These are phyloP conservation scores for Kwoniella sp. DNA, from an alignment of 768 basidiomycete genomes.

Conservation along the genomic window DNA sequence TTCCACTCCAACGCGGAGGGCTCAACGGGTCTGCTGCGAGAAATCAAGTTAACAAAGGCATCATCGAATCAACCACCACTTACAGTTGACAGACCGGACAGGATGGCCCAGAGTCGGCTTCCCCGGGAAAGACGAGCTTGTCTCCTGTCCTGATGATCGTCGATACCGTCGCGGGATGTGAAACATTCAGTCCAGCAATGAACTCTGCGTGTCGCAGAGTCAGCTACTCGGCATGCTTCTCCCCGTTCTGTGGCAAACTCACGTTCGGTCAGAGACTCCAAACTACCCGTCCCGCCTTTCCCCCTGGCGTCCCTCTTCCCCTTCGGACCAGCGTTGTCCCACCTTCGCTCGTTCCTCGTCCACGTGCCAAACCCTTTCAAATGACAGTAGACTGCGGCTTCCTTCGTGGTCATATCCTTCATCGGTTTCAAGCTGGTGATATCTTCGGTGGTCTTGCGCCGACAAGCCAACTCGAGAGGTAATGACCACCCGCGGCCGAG, in stretches of 20 bases:
- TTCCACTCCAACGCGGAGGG: slow-evolving; percentile 46
- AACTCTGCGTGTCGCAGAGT: slow-evolving; percentile 31
- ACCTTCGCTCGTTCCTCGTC: slow-evolving; percentile 37
- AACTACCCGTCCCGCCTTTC: slow-evolving; percentile 36
- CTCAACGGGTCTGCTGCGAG: slow-evolving; percentile 36
- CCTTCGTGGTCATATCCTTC: slow-evolving; percentile 42
- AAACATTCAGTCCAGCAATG: slow-evolving; percentile 39
- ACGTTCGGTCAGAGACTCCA: slow-evolving; percentile 48
- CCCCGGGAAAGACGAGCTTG: slow-evolving; percentile 43
- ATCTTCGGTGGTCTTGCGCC: not conserved
- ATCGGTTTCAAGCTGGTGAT: slow-evolving; percentile 40
- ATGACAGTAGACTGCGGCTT: slow-evolving; percentile 41
- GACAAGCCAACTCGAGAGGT: slow-evolving; percentile 35
- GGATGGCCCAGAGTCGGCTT: not conserved
- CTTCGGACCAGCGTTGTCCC: slow-evolving; percentile 26
- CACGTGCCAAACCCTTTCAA: slow-evolving; percentile 18
- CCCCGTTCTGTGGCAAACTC: slow-evolving; percentile 8
- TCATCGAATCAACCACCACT: not conserved
- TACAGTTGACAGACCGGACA: slow-evolving; percentile 45
- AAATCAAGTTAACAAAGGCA: not conserved
- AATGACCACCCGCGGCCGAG: slow-evolving; percentile 44
- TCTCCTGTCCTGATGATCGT: slow-evolving; percentile 48
- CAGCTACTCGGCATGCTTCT: not conserved
- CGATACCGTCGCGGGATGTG: slow-evolving; percentile 49
- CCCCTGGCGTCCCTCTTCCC: slow-evolving; percentile 31